Evolutionary conservation across 495 filamentous ascomycete genomes (phyloP), one percentile per base, ranked within the genome.

Genomic region (Emericellopsis terricola): DNA sequence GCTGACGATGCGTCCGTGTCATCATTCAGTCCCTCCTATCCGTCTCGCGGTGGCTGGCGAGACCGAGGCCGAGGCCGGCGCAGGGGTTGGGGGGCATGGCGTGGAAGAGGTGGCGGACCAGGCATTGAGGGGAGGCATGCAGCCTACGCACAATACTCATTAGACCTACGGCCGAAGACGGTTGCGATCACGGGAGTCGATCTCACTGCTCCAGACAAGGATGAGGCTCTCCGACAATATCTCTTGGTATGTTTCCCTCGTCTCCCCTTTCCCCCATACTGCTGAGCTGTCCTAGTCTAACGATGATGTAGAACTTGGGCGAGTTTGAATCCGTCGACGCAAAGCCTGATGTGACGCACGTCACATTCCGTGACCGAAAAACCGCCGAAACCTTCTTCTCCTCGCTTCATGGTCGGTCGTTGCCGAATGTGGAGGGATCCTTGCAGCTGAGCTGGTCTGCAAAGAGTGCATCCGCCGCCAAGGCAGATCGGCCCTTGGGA

Each of bases 351-450:
- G 65, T 16, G 48, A 78, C 50, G 40, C 80, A 50, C 18, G 68
- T 96, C 36, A 69, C 69, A 2, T 97, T 96, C 52, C 85, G 81
- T 42, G 83, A 97, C 44, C 77, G 89, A 28, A 85, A 77, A 44
- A 77, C 78, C 5, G 89, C 86, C 10, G 87, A 94, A 54, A 80
- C 79, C 47, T 80, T 87, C 50, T 74, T 83, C 59, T 71, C 72
- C 51, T 59, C 68, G 27, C 53, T 66, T 24, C 49, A 56, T 7
- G 54, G 68, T 33, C 48, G 45, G 36, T 63, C 73, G 30, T 77
- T 93, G 34, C 73, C 81, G 2, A 67, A 68, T 11, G 64, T 92
- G 16, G 84, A 58, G 5, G 53, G 81, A 28, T 76, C 78, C 38
- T 61, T 92, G 16, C 75, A 89, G 33, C 55, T 84, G 15, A 48